Evolutionary conservation across 768 basidiomycete species (phyloP).

Genomic region (Russula olivacea): DNA sequence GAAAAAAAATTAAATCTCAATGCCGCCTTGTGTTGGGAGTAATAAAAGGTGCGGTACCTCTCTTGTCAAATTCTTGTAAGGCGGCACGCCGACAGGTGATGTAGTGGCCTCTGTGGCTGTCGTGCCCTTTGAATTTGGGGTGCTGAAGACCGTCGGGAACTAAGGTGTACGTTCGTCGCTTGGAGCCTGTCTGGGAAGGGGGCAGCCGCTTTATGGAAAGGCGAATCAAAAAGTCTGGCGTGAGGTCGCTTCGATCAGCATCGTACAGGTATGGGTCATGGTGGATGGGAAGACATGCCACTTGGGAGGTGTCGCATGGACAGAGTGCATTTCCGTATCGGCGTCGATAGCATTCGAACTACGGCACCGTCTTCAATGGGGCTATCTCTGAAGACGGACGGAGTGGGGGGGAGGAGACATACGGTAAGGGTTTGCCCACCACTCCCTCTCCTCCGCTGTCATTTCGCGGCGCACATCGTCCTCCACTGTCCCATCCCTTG

Average conservation of each 20-base stretch:
- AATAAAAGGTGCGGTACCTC: constrained; percentile 30
- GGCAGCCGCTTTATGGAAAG: constrained; percentile 46
- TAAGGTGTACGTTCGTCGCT: constrained; percentile 31
- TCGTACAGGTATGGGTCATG: neutral
- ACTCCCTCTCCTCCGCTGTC: constrained; percentile 54
- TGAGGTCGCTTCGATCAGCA: neutral
- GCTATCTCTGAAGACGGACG: neutral
- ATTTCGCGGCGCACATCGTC: constrained; percentile 44
- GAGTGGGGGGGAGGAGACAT: constrained; percentile 25
- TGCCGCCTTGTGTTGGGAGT: neutral
- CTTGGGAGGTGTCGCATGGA: constrained; percentile 50
- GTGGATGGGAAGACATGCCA: constrained; percentile 35
- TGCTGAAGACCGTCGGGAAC: constrained; percentile 65
- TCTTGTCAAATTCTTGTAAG: constrained; percentile 36
- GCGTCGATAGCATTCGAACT: constrained; percentile 71
- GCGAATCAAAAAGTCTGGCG: constrained; percentile 61
- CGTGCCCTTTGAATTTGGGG: constrained; percentile 48
- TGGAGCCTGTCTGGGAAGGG: constrained; percentile 16
- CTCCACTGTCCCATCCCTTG: constrained; percentile 19
- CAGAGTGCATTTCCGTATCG: constrained; percentile 50
- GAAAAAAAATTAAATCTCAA: neutral
- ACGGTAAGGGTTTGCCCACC: constrained; percentile 79
- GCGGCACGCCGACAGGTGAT: constrained; percentile 55
- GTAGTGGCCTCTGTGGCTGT: constrained; percentile 45
- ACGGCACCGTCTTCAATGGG: neutral